Percentiles rank a stretch among this genome's conserved stretches.
Evolutionary conservation across 2,329 filamentous ascomycete species (phyloP).

Genomic region (Juglanconis juglandina): DNA sequence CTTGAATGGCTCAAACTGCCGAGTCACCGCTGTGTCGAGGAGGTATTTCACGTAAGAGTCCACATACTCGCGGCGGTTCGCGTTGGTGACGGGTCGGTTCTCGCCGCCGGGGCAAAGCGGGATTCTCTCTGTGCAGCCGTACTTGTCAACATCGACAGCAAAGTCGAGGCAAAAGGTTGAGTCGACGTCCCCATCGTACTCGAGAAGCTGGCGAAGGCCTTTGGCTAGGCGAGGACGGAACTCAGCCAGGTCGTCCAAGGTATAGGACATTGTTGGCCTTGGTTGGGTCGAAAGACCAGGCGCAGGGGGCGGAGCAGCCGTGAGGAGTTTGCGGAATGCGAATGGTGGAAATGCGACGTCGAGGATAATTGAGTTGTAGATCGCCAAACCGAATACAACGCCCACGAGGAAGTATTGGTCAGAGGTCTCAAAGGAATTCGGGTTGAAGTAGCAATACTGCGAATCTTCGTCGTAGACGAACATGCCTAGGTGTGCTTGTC

Average conservation of each 20-base stretch:
- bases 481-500: slow-evolving; percentile 55
- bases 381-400: slow-evolving; percentile 81
- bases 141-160: slow-evolving; percentile 71
- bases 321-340: slow-evolving; percentile 81
- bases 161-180: slow-evolving; percentile 79
- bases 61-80: slow-evolving; percentile 81
- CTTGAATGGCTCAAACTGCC: slow-evolving; percentile 92
- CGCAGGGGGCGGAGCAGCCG: slow-evolving; percentile 64
- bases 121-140: slow-evolving; percentile 63
- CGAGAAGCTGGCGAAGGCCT: slow-evolving; percentile 72
- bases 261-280: slow-evolving; percentile 65
- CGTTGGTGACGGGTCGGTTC: slow-evolving; percentile 72
- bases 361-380: slow-evolving; percentile 92
- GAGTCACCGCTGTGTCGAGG: slow-evolving; percentile 71
- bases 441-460: slow-evolving; percentile 89
- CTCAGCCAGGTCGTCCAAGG: slow-evolving; percentile 77
- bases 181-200: slow-evolving; percentile 82
- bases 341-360: slow-evolving; percentile 87
- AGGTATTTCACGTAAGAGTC: slow-evolving; percentile 78
- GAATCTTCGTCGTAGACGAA: slow-evolving; percentile 92
- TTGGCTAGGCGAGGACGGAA: slow-evolving; percentile 72
- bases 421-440: slow-evolving; percentile 81
- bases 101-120: slow-evolving; percentile 74
- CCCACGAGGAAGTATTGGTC: slow-evolving; percentile 91
- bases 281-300: slow-evolving; percentile 54